Evolutionary conservation across 2,329 filamentous ascomycete species (phyloP), one percentile per base, ranked within the genome.

Genomic region (Penicillium decumbens): DNA sequence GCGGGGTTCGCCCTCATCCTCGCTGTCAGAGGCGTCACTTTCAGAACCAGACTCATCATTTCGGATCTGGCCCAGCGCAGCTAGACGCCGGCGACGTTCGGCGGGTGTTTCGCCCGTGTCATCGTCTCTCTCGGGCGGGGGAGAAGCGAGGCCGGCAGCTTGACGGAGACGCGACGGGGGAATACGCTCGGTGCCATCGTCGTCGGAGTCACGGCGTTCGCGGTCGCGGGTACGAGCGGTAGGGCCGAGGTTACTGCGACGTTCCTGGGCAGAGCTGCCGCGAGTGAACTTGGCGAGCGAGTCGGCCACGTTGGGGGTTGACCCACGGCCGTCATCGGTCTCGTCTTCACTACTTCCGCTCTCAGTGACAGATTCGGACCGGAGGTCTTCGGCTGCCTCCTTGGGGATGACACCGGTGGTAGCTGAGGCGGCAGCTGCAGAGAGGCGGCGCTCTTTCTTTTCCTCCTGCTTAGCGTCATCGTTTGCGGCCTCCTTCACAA

Each of bases 11-110:
- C 40, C 54, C 7, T 63, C 52, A 7, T 61, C 56, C 9, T 65
- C 62, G 35, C 57, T 61, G 10, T 62, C 63, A 1, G 60, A 59
- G 15, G 64, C 62, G 7, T 50, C 49, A 4, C 47, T 52, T 12
- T 67, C 67, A 3, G 63, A 66, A 6, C 65, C 63, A 1, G 57
- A 57, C 10, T 63, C 59, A 6, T 62, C 65, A 25, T 62, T 56
- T 6, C 60, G 49, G 29, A 65, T 55, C 41, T 71, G 59, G 38
- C 73, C 72, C 9, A 76, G 55, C 1, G 72, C 73, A 24, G 72
- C 73, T 6, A 75, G 65, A 60, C 74, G 72, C 49, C 74, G 72
- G 41, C 72, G 68, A 33, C 72, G 72, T 54, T 76, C 73, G 7
- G 72, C 74, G 1, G 72, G 72, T 3, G 74, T 76, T 51, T 75